Conservation (phyloP, 306 rosid genomes). For the Pyrus betulifolia region DNA sequence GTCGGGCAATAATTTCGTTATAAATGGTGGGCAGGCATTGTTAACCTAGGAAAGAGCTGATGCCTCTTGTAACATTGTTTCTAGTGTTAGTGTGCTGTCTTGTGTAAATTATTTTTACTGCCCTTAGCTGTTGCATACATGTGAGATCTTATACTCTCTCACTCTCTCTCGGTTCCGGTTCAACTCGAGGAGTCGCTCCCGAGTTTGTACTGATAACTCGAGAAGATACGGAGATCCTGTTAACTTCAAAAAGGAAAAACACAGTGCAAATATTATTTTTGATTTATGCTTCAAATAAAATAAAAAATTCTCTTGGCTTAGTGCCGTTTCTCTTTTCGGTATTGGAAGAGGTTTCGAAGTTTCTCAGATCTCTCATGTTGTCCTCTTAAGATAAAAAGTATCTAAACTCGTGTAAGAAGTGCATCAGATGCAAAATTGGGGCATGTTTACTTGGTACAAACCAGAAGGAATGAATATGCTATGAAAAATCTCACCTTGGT, state of each 20-base stretch:
- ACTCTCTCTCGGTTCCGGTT: background rate
- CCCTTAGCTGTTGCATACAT: background rate
- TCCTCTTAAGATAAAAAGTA: background rate
- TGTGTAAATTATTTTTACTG: background rate
- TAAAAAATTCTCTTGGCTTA: background rate
- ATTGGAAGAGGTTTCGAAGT: background rate
- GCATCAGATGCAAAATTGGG: background rate
- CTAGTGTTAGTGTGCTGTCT: constrained; percentile 29
- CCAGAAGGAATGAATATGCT: too few relatives aligned
- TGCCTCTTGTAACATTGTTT: constrained; percentile 21
- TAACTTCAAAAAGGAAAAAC: background rate
- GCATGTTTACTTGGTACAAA: background rate
- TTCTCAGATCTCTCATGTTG: background rate
- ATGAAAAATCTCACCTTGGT: too few relatives aligned
- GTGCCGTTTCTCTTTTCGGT: background rate
- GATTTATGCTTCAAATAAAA: background rate
- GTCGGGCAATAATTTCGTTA: constrained; percentile 18
- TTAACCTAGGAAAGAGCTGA: constrained; percentile 37
- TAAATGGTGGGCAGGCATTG: constrained; percentile 21
- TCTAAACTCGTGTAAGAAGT: background rate
- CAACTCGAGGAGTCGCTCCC: background rate
- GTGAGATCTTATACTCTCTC: background rate
- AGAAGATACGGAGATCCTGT: background rate
- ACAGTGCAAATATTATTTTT: background rate
- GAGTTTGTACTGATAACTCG: background rate